Conservation (phyloP, 2,329 filamentous ascomycete genomes). For the Scedosporium aurantiacum region DNA sequence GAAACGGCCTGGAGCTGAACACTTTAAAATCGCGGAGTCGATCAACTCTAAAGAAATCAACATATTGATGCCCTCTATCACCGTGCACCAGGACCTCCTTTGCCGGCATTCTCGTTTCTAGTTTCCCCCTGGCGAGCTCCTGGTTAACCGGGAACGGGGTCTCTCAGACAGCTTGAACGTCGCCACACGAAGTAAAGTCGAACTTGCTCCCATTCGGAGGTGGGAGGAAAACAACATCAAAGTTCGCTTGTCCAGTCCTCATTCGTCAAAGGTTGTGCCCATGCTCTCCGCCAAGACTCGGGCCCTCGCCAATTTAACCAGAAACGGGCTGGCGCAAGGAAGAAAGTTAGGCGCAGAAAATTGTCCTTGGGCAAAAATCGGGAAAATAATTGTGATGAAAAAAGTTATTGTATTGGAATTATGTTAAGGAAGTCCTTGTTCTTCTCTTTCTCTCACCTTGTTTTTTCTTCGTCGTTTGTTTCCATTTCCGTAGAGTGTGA, state of each 20-base stretch:
- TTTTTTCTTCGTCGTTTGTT: no score
- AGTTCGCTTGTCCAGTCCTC: background rate
- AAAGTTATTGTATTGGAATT: no score
- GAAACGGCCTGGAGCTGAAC: background rate
- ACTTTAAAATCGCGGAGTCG: background rate
- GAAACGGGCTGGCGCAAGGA: background rate
- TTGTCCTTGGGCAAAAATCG: no score
- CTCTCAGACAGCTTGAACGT: background rate
- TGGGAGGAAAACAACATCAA: conserved; percentile 1
- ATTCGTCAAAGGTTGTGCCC: background rate
- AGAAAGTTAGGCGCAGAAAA: background rate
- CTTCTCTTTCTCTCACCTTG: no score
- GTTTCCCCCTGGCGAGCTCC: background rate
- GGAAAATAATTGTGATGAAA: no score
- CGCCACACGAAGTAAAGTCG: background rate
- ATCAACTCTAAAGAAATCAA: no score
- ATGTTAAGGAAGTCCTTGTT: no score
- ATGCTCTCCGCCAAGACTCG: background rate
- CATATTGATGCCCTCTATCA: background rate
- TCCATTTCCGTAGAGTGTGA: no score
- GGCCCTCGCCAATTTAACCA: background rate
- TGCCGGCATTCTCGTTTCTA: background rate
- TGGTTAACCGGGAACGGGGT: background rate
- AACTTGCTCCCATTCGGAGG: background rate
- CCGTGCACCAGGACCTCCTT: background rate